Evolutionary conservation across 805 yeast species (phyloP).

Genomic region (Cyberlindnera euphorbiae): DNA sequence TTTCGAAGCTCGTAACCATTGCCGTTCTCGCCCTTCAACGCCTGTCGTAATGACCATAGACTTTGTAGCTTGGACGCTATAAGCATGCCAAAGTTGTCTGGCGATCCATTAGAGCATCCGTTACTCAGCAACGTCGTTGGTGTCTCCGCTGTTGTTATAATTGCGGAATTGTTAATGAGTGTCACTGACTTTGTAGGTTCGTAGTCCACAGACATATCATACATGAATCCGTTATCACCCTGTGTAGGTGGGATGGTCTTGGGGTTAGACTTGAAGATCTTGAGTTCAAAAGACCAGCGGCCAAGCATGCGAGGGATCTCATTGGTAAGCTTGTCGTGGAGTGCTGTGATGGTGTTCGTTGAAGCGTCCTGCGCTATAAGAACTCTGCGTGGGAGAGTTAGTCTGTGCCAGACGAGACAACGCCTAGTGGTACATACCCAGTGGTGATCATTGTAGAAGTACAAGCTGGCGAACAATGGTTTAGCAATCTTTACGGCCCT

Average conservation of each 20-base stretch:
- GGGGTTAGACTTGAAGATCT: conserved; percentile 60
- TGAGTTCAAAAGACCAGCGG: conserved; percentile 66
- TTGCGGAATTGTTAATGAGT: conserved; percentile 24
- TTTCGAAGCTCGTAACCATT: conserved; percentile 50
- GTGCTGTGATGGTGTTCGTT: conserved; percentile 59
- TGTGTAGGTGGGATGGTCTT: conserved; percentile 23
- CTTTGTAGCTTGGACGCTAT: conserved; percentile 56
- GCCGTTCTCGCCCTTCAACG: conserved; percentile 73
- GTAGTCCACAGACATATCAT: conserved; percentile 13
- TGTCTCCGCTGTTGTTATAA: conserved; percentile 25
- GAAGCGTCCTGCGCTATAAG: conserved; percentile 39
- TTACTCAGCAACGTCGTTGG: conserved; percentile 32
- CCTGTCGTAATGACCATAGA: conserved; percentile 65
- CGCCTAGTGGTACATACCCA: conserved; percentile 1
- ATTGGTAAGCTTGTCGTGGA: conserved; percentile 68
- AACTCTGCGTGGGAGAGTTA: conserved; percentile 26
- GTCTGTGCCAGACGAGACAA: too few species aligned
- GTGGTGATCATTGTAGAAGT: conserved; percentile 1
- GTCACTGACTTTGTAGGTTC: conserved; percentile 18
- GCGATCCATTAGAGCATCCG: conserved; percentile 51
- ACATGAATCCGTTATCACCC: conserved; percentile 22
- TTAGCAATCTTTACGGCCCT: too few species aligned
- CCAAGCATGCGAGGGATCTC: conserved; percentile 58
- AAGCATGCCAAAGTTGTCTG: conserved; percentile 54
- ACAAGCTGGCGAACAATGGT: too few species aligned